Base-by-base conservation (phyloP, 805 yeast genomes). In the Candida nitratophila region DNA sequence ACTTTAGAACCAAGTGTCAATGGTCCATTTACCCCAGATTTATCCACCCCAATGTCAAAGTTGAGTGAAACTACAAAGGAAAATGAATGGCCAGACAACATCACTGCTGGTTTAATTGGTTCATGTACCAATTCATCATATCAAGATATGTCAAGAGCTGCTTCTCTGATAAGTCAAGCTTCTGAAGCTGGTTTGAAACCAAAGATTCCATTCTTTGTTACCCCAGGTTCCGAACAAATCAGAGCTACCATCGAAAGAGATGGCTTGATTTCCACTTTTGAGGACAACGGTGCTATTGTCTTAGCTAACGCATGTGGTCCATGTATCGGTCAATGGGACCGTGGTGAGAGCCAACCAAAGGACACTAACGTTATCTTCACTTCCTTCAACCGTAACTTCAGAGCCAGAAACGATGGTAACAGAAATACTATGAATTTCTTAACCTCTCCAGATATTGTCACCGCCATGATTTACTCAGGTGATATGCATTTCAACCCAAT, bases 251-350 rank as follows among this genome's bases (percentile, higher is more conserved):
- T 91, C 66, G 96, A 84, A 65, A 84, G 96, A 69, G 98, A 91
- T 67, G 97, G 98, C 50, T 83, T 86, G 67, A 79, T 91, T 56
- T 74, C 83, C 56, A 84, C 93, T 54, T 89, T 91, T 69, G 81
- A 83, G 63, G 88, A 87, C 60, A 86, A 84, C 59, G 97, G 97
- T 56, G 98, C 96, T 65, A 77, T 83, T 49, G 97, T 91, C 44
- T 74, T 91, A 63, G 97, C 98, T 49, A 91, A 91, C 65, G 98
- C 98, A 47, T 91, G 98, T 77, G 98, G 98, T 62, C 98, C 98
- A 64, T 90, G 98, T 79, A 90, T 90, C 64, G 98, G 98, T 62
- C 97, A 91, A 76, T 91, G 98, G 98, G 96, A 90, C 68, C 85
- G 98, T 71, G 69, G 69, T 39, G 85, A 76, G 61, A 90, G 86